Evolutionary conservation across 73 alveolate species (phyloP).

Genomic region (Paramecium octaurelia): DNA sequence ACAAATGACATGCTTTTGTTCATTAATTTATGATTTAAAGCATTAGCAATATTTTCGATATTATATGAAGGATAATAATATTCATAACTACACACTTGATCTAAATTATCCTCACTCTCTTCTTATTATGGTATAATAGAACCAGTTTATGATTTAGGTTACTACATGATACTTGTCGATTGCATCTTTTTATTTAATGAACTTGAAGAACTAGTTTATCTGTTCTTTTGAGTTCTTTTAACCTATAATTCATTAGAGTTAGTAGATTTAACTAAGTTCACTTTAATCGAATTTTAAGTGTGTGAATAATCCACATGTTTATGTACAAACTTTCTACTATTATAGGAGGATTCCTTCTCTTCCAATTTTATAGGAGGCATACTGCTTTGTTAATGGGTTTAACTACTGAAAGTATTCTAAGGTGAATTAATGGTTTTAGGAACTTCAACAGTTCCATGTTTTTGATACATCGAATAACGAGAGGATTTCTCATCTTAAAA

Average conservation of each 20-base stretch:
- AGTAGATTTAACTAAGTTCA: conserved; percentile 12
- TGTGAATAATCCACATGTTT: conserved; percentile 11
- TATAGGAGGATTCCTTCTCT: conserved; percentile 29
- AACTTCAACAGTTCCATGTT: neutral
- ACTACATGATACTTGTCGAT: conserved; percentile 22
- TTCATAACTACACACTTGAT: conserved; percentile 15
- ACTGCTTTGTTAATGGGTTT: neutral
- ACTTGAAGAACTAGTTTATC: conserved; percentile 24
- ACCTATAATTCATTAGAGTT: conserved; percentile 12
- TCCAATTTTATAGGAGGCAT: conserved; percentile 37
- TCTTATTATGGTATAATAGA: neutral
- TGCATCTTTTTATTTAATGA: conserved; percentile 7
- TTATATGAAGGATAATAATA: conserved; percentile 35
- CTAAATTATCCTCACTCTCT: neutral
- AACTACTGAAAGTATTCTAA: conserved; percentile 17
- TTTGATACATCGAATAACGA: conserved; percentile 20
- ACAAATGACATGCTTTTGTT: neutral
- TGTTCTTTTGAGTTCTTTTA: neutral
- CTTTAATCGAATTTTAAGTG: conserved; percentile 28
- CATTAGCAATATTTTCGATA: neutral
- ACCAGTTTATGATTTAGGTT: conserved; percentile 39
- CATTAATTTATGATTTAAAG: neutral
- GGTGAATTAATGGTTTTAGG: conserved; percentile 24
- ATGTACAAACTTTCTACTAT: conserved; percentile 16
- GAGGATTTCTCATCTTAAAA: conserved; percentile 31